Base-by-base conservation (phyloP, 352 stramenopile genomes). In the Pythium plurisporium region DNA sequence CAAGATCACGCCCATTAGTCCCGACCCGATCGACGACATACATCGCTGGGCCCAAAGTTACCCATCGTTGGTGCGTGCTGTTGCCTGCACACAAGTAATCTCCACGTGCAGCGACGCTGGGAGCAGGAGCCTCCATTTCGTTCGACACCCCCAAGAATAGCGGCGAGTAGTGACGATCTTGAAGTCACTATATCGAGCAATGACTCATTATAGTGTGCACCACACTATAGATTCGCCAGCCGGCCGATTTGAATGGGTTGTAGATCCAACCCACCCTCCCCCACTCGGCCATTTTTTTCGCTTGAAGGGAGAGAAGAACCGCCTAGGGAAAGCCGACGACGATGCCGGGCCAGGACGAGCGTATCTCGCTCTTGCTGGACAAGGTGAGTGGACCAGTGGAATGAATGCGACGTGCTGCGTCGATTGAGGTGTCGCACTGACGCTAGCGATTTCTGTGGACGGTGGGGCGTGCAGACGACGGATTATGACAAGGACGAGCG, bases 401-500 rank as follows among this genome's bases (percentile, higher is more conserved):
- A 37, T 52, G 29, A 26, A 31, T 14, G 17, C 12, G 20, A 46
- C 22, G 38, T 2, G 27, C 2, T 29, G 34, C 37, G 31, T 45
- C 38, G 36, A 43, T 34, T n/a, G 26, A 12, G 30, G 3, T 30
- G 29, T 2, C 19, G 22, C 17, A 12, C 27, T 42, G 25, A 26
- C 20, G 31, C 19, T 43, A 25, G 27, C 25, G 8, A 17, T 42
- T n/a, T 34, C 37, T 55, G 34, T 51, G 37, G 43, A 14, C 15
- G 15, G 10, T 6, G 17, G 17, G n/a, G n/a, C n/a, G n/a, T n/a
- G n/a, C 45, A 92, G 82, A 92, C 82, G 19, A 91, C 78, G 37
- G 80, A 93, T 55, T 95, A 91, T 59, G 90, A 97, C 82, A 98
- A 99, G 72, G 97, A 99, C 89, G 96, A 99, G 77, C 94, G 97